These are phyloP conservation scores for carrot (Daucus carota) DNA, from an alignment of 129 eudicot species.

Conservation along the genomic window DNA sequence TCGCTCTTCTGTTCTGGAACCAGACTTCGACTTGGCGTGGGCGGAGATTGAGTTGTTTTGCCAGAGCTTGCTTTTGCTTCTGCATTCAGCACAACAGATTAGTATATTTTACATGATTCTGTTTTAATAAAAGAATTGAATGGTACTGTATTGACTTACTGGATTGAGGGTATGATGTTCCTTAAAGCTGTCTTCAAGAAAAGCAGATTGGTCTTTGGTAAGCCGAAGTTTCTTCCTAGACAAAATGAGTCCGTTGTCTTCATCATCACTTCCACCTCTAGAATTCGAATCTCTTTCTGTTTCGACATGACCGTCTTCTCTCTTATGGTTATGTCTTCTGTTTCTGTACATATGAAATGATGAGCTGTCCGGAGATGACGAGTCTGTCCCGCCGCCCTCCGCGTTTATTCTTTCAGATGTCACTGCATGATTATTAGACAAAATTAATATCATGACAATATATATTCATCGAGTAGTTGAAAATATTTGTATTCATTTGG, in stretches of 20 bases:
- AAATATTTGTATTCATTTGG: too few species aligned
- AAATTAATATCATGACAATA: too few species aligned
- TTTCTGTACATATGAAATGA: conserved; percentile 45
- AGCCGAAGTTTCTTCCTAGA: conserved; percentile 58
- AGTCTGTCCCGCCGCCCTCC: conserved; percentile 33
- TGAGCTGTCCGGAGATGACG: conserved; percentile 65
- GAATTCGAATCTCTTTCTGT: conserved; percentile 32
- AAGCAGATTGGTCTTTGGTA: conserved; percentile 72
- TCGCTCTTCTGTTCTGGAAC: conserved; percentile 97
- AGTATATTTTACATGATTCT: neutral
- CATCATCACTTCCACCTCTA: conserved; percentile 42
- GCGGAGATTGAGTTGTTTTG: conserved; percentile 84
- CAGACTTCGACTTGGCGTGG: conserved; percentile 98
- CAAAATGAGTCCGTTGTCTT: conserved; percentile 29
- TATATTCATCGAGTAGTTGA: too few species aligned
- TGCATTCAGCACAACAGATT: conserved; percentile 22
- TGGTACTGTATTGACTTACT: conserved; percentile 24
- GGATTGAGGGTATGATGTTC: conserved; percentile 85
- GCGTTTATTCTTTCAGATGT: conserved; percentile 44
- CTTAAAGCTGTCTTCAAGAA: conserved; percentile 84
- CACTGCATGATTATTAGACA: too few species aligned
- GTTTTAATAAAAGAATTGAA: too few species aligned
- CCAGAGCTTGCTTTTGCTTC: conserved; percentile 80
- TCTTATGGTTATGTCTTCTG: conserved; percentile 17
- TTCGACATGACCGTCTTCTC: conserved; percentile 31